phyloP scores from a whole-genome alignment of 2,329 filamentous ascomycete genomes.

The Purpureocillium takamizusanense region DNA sequence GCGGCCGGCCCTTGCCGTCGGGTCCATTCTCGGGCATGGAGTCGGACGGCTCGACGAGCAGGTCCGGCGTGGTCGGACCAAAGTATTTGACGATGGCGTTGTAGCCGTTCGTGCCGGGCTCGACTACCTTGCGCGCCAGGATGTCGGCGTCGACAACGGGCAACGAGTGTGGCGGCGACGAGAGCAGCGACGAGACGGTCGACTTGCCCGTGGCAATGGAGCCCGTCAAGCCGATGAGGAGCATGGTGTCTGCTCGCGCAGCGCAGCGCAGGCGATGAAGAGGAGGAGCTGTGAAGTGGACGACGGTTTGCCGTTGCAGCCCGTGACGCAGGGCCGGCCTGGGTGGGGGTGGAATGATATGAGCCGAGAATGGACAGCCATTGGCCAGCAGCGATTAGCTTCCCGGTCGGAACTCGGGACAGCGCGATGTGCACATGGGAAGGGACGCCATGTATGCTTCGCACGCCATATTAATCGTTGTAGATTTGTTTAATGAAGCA shows the following conservation, averaged over 20 bases:
- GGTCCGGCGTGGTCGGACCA: slow-evolving; percentile 70
- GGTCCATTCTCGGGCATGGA: slow-evolving; percentile 45
- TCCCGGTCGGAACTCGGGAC: too few relatives aligned
- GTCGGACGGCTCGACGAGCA: slow-evolving; percentile 55
- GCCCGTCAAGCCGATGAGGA: slow-evolving; percentile 90
- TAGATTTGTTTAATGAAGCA: too few relatives aligned
- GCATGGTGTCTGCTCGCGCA: slow-evolving; percentile 26
- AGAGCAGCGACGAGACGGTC: slow-evolving; percentile 79
- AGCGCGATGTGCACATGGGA: too few relatives aligned
- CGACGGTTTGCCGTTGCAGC: too few relatives aligned
- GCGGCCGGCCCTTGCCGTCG: slow-evolving; percentile 56
- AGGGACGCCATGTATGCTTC: too few relatives aligned
- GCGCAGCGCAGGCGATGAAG: too few relatives aligned
- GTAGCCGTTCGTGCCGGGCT: slow-evolving; percentile 83
- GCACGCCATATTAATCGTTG: too few relatives aligned
- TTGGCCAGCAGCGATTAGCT: too few relatives aligned
- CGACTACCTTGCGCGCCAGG: slow-evolving; percentile 85
- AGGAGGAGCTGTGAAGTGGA: too few relatives aligned
- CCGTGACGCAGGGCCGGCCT: too few relatives aligned
- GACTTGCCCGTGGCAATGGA: slow-evolving; percentile 98
- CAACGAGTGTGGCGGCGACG: slow-evolving; percentile 70
- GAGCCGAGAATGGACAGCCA: too few relatives aligned
- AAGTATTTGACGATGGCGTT: slow-evolving; percentile 75
- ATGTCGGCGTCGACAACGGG: slow-evolving; percentile 92
- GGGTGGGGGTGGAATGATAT: too few relatives aligned